Evolutionary conservation across 768 basidiomycete species (phyloP).

Genomic region (Leccinum fibrillosum): DNA sequence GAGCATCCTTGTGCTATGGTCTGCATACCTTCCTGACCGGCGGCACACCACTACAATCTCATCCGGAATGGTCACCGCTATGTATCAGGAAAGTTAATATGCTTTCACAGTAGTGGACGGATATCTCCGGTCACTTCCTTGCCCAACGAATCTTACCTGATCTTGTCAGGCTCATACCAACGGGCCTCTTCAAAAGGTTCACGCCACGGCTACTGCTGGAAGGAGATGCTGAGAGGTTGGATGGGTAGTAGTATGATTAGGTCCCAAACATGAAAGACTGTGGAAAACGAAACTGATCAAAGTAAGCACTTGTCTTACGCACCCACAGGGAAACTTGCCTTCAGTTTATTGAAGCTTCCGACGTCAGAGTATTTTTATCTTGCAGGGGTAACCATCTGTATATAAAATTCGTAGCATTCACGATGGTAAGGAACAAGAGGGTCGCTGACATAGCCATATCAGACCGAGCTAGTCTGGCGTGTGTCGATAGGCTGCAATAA

Average conservation of each 20-base stretch:
- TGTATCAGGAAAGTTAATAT: constrained; percentile 12
- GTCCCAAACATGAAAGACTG: neutral
- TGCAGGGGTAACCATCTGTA: neutral
- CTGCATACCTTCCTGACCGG: constrained; percentile 16
- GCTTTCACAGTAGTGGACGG: neutral
- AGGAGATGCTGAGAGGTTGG: constrained; percentile 16
- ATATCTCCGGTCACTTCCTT: constrained; percentile 3
- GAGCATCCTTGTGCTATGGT: neutral
- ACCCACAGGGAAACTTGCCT: neutral
- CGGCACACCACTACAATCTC: constrained; percentile 15
- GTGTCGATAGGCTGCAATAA: neutral
- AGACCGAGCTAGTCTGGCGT: neutral
- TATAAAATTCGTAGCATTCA: neutral
- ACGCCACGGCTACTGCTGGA: constrained; percentile 3
- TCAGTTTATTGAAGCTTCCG: neutral
- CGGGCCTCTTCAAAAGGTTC: constrained; percentile 6
- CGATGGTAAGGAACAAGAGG: neutral
- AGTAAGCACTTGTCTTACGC: too few species aligned
- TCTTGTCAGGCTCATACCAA: constrained; percentile 3
- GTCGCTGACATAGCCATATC: neutral
- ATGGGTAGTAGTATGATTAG: constrained; percentile 3
- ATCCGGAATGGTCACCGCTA: constrained; percentile 10
- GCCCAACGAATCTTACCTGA: constrained; percentile 23
- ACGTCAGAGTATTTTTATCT: neutral
- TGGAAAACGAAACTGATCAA: neutral